phyloP scores from a whole-genome alignment of 2,329 filamentous ascomycete species.

The Fusarium setosum region DNA sequence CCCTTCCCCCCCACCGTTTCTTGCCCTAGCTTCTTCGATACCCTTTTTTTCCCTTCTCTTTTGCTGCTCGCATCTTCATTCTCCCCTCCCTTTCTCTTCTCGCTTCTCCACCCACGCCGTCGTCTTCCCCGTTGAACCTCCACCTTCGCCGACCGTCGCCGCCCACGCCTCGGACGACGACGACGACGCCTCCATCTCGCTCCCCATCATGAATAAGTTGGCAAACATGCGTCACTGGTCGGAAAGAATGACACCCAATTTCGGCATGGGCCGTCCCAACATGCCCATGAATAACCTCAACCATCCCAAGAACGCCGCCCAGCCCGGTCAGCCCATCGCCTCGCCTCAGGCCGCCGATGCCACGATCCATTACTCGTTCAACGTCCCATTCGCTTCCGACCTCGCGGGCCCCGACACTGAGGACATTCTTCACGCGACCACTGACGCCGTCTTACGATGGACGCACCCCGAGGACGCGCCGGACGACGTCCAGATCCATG shows the following conservation, averaged over 20 bases:
- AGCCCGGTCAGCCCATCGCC: slow-evolving; percentile 67
- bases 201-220: slow-evolving; percentile 74
- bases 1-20: slow-evolving; percentile 29
- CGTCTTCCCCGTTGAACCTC: slow-evolving; percentile 33
- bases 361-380: slow-evolving; percentile 94
- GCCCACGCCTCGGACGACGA: slow-evolving; percentile 43
- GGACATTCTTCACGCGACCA: slow-evolving; percentile 93
- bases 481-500: slow-evolving; percentile 85
- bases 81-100: slow-evolving; percentile 28
- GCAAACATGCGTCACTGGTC: slow-evolving; percentile 79
- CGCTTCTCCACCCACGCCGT: slow-evolving; percentile 33
- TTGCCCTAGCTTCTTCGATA: slow-evolving; percentile 41
- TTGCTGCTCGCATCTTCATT: slow-evolving; percentile 34
- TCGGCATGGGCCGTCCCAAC: slow-evolving; percentile 71
- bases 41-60: slow-evolving; percentile 38
- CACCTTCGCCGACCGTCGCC: slow-evolving; percentile 43
- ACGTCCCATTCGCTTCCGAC: slow-evolving; percentile 94
- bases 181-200: slow-evolving; percentile 32
- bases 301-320: slow-evolving; percentile 66
- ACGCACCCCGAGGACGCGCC: slow-evolving; percentile 89
- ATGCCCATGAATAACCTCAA: slow-evolving; percentile 67
- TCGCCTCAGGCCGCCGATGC: slow-evolving; percentile 79
- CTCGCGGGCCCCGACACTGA: slow-evolving; percentile 92
- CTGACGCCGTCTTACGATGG: slow-evolving; percentile 90
- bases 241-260: slow-evolving; percentile 76